A percentile compares a stretch with the other conserved stretches of the same genome.
Evolutionary conservation across 2,329 filamentous ascomycete species (phyloP).

Genomic region (Delphinella strobiligena): DNA sequence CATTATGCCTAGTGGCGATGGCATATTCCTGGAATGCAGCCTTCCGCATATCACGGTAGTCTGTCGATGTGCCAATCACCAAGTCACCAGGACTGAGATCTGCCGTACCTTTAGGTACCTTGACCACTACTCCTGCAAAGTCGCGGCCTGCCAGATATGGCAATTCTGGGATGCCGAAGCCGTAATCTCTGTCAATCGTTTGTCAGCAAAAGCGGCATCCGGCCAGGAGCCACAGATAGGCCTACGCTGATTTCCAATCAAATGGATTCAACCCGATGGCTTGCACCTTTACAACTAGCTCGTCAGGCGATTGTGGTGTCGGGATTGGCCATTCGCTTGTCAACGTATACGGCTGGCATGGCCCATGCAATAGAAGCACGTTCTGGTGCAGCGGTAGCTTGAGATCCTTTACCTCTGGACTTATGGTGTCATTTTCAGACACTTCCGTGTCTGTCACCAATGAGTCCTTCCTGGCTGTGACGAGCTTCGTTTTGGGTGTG

Average conservation of each 20-base stretch:
- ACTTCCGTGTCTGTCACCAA: too few species aligned
- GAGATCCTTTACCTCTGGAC: too few species aligned
- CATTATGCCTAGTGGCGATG: slow-evolving; percentile 54
- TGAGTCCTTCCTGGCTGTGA: too few species aligned
- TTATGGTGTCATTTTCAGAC: too few species aligned
- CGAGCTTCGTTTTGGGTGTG: too few species aligned
- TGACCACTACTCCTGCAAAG: slow-evolving; percentile 52
- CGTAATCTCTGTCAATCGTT: slow-evolving; percentile 45
- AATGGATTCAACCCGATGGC: slow-evolving; percentile 65
- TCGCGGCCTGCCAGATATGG: slow-evolving; percentile 61
- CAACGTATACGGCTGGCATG: background rate
- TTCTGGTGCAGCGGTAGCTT: too few species aligned
- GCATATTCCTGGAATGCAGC: slow-evolving; percentile 61
- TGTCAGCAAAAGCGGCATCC: background rate
- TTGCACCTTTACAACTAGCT: slow-evolving; percentile 50
- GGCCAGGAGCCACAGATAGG: slow-evolving; percentile 9
- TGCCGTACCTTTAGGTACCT: slow-evolving; percentile 28
- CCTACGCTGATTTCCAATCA: slow-evolving; percentile 62
- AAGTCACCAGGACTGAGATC: slow-evolving; percentile 46
- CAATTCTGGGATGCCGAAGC: slow-evolving; percentile 55
- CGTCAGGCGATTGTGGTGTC: slow-evolving; percentile 18
- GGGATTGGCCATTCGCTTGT: background rate
- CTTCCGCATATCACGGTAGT: slow-evolving; percentile 61
- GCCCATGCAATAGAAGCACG: slow-evolving; percentile 1
- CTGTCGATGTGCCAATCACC: slow-evolving; percentile 54